A percentile compares a stretch with the other conserved stretches of the same genome.
phyloP scores from a whole-genome alignment of 495 filamentous ascomycete genomes.

The Aspergillus sclerotioniger region DNA sequence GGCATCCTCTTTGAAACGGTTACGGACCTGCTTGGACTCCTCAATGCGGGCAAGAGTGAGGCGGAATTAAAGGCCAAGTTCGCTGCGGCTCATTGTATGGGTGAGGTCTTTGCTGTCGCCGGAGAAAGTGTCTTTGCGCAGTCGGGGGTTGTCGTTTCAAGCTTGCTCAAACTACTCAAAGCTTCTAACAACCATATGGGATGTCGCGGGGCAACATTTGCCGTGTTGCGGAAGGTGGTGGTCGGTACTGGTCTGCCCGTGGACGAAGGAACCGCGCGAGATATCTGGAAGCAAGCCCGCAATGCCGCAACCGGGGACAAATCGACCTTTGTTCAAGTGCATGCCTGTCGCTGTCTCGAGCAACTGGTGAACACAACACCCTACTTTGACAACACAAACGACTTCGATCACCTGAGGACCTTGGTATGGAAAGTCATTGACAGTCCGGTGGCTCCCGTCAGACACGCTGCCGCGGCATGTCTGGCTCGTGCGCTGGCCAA shows the following conservation, averaged over 20 bases:
- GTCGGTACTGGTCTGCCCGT: conserved; percentile 69
- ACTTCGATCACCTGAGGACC: conserved; percentile 82
- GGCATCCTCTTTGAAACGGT: conserved; percentile 92
- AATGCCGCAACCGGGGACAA: conserved; percentile 77
- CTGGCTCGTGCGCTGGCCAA: conserved; percentile 77
- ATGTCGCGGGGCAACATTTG: conserved; percentile 78
- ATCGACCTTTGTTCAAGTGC: conserved; percentile 73
- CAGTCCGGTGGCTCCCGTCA: conserved; percentile 65
- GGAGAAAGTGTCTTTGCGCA: conserved; percentile 91
- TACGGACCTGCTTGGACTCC: conserved; percentile 76
- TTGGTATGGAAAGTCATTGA: conserved; percentile 84
- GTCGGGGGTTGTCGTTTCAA: conserved; percentile 68
- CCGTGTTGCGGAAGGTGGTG: conserved; percentile 71
- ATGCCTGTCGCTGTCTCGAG: conserved; percentile 78
- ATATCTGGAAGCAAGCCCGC: conserved; percentile 90
- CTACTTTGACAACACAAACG: conserved; percentile 85
- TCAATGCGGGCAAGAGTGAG: conserved; percentile 77
- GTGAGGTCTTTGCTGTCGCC: conserved; percentile 82
- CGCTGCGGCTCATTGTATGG: conserved; percentile 85
- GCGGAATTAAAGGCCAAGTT: conserved; percentile 74
- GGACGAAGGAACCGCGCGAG: conserved; percentile 81
- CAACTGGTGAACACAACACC: conserved; percentile 65
- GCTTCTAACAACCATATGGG: conserved; percentile 76
- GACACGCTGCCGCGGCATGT: conserved; percentile 85
- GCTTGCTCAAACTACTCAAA: conserved; percentile 77